Percentiles rank a stretch among this genome's conserved stretches.
Conservation (phyloP, 139 green algal species). For the Pseudopediastrum boryanum region DNA sequence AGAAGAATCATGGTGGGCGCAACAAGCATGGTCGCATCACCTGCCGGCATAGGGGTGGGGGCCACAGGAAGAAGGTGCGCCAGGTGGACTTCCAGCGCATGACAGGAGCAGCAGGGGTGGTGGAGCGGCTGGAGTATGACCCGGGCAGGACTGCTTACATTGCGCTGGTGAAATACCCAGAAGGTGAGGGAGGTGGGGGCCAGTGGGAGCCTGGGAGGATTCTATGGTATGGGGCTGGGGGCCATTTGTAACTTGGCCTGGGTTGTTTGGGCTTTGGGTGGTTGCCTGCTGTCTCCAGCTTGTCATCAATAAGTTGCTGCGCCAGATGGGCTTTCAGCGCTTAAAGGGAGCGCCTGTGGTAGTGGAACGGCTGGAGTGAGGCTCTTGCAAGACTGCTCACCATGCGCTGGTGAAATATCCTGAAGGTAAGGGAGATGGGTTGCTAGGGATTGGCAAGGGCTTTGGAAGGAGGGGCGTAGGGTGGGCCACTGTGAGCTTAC, state of each 20-base stretch:
- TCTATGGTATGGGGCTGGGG: neutral
- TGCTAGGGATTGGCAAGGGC: too few species aligned
- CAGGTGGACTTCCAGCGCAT: slow-evolving; percentile 50
- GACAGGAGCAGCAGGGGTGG: slow-evolving; percentile 31
- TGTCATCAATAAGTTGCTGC: slow-evolving; percentile 73
- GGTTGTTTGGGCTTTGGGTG: too few species aligned
- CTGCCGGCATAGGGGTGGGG: slow-evolving; percentile 75
- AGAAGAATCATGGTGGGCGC: slow-evolving; percentile 79
- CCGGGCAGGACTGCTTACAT: slow-evolving; percentile 90
- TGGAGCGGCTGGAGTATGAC: slow-evolving; percentile 94
- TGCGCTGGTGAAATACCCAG: slow-evolving; percentile 77
- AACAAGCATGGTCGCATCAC: slow-evolving; percentile 78
- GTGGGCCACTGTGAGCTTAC: too few species aligned
- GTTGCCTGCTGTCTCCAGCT: too few species aligned
- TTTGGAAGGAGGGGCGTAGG: too few species aligned
- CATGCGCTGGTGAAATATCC: slow-evolving; percentile 85
- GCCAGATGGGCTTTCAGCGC: slow-evolving; percentile 57
- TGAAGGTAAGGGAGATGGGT: neutral
- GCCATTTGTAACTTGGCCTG: too few species aligned
- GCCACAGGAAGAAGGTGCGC: slow-evolving; percentile 74
- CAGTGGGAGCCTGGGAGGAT: neutral
- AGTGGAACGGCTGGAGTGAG: slow-evolving; percentile 93
- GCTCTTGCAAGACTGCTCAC: slow-evolving; percentile 86
- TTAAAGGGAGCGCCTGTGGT: slow-evolving; percentile 6
- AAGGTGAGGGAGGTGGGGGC: neutral